Evolutionary conservation across 441 rosid species (phyloP).

Genomic region (Erodium chrysanthum): DNA sequence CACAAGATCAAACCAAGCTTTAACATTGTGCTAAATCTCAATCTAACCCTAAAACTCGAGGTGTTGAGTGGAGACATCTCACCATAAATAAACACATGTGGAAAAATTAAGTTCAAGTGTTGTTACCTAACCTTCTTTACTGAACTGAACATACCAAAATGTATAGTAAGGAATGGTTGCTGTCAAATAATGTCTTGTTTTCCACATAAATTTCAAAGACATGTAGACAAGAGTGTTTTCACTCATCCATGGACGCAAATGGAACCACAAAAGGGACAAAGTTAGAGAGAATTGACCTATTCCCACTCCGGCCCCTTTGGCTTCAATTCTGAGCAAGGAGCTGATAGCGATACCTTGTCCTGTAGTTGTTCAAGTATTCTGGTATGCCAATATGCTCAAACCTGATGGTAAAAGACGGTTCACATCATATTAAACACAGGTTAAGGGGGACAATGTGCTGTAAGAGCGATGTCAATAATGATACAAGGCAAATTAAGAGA

Average conservation of each 20-base stretch:
- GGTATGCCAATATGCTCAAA: background rate
- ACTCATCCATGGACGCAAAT: constrained; percentile 22
- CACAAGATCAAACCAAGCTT: too few relatives aligned
- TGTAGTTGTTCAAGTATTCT: background rate
- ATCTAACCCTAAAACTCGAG: too few relatives aligned
- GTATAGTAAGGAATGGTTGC: constrained; percentile 1
- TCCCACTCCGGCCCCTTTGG: background rate
- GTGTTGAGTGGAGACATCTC: background rate
- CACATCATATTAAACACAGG: constrained; percentile 15
- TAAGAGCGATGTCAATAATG: background rate
- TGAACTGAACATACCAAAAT: background rate
- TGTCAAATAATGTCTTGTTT: background rate
- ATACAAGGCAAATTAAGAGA: background rate
- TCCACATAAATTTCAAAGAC: constrained; percentile 4
- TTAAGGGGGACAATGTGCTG: constrained; percentile 4
- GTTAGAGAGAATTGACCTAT: background rate
- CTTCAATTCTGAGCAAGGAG: background rate
- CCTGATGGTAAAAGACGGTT: constrained; percentile 16
- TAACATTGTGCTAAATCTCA: too few relatives aligned
- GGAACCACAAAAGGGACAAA: constrained; percentile 9
- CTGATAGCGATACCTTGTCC: background rate
- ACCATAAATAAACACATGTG: too few relatives aligned
- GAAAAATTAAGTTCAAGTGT: too few relatives aligned
- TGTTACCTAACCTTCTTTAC: too few relatives aligned
- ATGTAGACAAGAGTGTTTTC: constrained; percentile 17